A percentile compares a stretch with the other conserved stretches of the same genome.
Evolutionary conservation across 2,329 filamentous ascomycete species (phyloP).

Genomic region (Colletotrichum sp.): DNA sequence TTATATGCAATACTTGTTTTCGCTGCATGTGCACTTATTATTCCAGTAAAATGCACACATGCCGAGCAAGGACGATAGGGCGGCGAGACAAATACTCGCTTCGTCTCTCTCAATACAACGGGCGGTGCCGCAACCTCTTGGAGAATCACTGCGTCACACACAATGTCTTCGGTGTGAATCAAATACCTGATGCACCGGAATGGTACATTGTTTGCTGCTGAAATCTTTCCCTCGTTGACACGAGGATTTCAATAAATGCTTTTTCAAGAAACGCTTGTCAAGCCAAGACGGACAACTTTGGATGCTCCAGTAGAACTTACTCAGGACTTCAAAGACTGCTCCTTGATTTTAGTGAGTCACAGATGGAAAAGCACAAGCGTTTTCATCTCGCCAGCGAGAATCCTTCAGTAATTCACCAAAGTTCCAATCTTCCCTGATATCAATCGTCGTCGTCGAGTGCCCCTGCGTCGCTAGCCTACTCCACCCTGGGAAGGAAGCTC

Average conservation of each 20-base stretch:
- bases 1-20: rapidly evolving
- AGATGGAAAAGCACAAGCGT: no score
- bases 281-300: rapidly evolving
- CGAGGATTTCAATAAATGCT: rapidly evolving
- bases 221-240: neutral
- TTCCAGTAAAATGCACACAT: rapidly evolving
- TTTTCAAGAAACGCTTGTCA: rapidly evolving
- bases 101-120: rapidly evolving
- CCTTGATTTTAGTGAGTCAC: neutral
- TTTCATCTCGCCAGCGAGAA: no score
- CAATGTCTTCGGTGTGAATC: no score
- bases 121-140: no score
- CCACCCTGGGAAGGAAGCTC: neutral
- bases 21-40: neutral
- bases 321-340: neutral
- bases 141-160: no score
- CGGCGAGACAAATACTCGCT: neutral
- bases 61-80: rapidly evolving
- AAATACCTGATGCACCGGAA: no score
- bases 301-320: neutral
- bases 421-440: neutral
- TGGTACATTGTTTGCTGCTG: neutral
- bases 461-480: neutral
- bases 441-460: neutral
- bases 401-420: neutral